phyloP scores from a whole-genome alignment of 2,329 filamentous ascomycete species.

The Biscogniauxia sp. region DNA sequence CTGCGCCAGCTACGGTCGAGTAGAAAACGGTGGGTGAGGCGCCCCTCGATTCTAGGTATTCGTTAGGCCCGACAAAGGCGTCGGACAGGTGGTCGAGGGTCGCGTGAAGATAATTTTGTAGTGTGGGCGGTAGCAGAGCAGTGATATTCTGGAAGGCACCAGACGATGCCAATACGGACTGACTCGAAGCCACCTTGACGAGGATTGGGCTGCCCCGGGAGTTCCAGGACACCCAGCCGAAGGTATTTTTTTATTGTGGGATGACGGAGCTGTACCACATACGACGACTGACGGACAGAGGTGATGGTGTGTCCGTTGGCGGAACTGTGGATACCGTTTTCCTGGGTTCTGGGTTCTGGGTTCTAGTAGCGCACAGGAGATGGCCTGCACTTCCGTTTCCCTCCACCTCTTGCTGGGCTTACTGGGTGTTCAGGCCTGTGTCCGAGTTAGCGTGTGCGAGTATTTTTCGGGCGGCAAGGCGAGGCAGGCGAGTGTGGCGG shows the following conservation, averaged over 20 bases:
- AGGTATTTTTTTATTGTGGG: constrained; percentile 20
- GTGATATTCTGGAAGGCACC: constrained; percentile 62
- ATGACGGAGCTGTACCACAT: constrained; percentile 17
- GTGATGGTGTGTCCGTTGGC: constrained; percentile 8
- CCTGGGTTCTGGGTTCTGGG: no score
- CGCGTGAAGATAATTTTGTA: constrained; percentile 54
- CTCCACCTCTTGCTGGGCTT: no score
- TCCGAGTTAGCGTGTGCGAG: background rate
- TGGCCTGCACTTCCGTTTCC: no score
- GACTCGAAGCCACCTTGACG: constrained; percentile 63
- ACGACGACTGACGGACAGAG: constrained; percentile 5
- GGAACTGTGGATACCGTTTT: background rate
- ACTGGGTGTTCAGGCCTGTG: background rate
- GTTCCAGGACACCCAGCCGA: constrained; percentile 36
- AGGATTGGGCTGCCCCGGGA: constrained; percentile 36
- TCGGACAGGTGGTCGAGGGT: constrained; percentile 48
- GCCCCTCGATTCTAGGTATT: constrained; percentile 52
- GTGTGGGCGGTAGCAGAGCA: constrained; percentile 44
- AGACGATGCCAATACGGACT: constrained; percentile 57
- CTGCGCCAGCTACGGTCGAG: constrained; percentile 47
- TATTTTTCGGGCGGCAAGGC: background rate
- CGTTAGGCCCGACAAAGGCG: constrained; percentile 46
- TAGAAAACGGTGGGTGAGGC: constrained; percentile 49
- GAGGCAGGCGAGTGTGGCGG: background rate
- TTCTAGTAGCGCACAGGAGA: background rate